Base-by-base conservation (phyloP, 2,329 filamentous ascomycete genomes). In the Aspergillus udagawae region DNA sequence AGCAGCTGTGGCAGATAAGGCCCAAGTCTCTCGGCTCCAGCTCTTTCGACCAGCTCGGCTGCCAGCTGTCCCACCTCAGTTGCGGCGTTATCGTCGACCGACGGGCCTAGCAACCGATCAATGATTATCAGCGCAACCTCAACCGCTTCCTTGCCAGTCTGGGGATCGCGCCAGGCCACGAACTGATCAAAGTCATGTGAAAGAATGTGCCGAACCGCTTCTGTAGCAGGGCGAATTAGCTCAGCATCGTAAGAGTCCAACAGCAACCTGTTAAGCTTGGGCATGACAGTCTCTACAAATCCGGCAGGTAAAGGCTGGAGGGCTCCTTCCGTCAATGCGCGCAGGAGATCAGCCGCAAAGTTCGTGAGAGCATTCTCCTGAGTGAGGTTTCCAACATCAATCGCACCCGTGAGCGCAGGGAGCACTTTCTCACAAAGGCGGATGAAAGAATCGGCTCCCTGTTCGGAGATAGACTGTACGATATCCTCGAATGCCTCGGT, bases 31-130 rank as follows among this genome's bases (percentile, higher is more conserved):
- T 96, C 92, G 41, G 92, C 87, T 10, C 94, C 94, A 52, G 93
- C 94, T 76, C 94, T 96, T 75, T 97, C 93, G 0, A 99, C 94
- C 28, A 99, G 81, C 74, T 96, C 92, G 1, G 93, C 93, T 4
- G 94, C 94, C 62, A 99, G 84, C 17, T 92, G 91, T 64, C 94
- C 94, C 47, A 99, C 92, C 77, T 99, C 93, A n/a, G 92, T 91
- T 4, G 93, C 94, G 20, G 92, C 90, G 67, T 93, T 91, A 68
- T 99, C 94, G 67, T 95, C 90, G n/a, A 97, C 88, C 1, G 83
- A 77, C 1, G 90, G 88, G 3, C 90, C 88, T 29, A 99, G 83
- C 4, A 99, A 83, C 50, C 93, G 90, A 72, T 97, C 94, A 61
- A 99, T 91, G 65, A 99, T 94, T 62, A 91, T 85, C 50, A 99